phyloP scores from a whole-genome alignment of 495 filamentous ascomycete species.

The Talaromyces proteolyticus region DNA sequence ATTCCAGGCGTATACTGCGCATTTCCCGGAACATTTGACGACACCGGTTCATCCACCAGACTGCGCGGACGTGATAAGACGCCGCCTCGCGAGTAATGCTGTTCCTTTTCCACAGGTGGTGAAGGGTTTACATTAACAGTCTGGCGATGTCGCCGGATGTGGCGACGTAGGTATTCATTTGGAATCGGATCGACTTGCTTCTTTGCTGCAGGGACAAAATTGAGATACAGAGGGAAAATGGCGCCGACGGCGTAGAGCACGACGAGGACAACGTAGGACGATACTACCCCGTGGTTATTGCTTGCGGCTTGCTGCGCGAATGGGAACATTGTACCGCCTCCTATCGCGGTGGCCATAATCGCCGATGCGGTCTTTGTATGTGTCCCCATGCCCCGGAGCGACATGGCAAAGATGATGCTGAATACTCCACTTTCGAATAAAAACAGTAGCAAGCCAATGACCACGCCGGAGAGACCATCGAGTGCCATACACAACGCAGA shows the following conservation, averaged over 20 bases:
- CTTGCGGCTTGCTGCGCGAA: conserved; percentile 44
- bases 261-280: conserved; percentile 51
- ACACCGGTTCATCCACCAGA: conserved; percentile 24
- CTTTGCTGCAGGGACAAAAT: conserved; percentile 48
- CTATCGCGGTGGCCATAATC: conserved; percentile 47
- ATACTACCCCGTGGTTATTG: conserved; percentile 25
- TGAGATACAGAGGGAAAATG: conserved; percentile 57
- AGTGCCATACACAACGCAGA: conserved; percentile 48
- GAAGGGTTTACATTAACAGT: conserved; percentile 5
- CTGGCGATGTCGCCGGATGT: conserved; percentile 17
- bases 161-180: conserved; percentile 36
- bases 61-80: conserved; percentile 35
- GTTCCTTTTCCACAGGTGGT: not conserved
- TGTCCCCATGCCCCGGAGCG: conserved; percentile 52
- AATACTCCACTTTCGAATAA: conserved; percentile 60
- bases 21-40: conserved; percentile 10
- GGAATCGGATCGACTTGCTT: conserved; percentile 55
- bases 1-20: not conserved
- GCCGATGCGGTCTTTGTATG: conserved; percentile 55
- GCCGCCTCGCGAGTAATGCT: conserved; percentile 18
- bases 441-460: conserved; percentile 48
- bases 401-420: conserved; percentile 56
- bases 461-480: conserved; percentile 37
- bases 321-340: conserved; percentile 51
- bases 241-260: conserved; percentile 51